Conservation (phyloP, 2,329 filamentous ascomycete genomes). For the Cytospora piceicola region DNA sequence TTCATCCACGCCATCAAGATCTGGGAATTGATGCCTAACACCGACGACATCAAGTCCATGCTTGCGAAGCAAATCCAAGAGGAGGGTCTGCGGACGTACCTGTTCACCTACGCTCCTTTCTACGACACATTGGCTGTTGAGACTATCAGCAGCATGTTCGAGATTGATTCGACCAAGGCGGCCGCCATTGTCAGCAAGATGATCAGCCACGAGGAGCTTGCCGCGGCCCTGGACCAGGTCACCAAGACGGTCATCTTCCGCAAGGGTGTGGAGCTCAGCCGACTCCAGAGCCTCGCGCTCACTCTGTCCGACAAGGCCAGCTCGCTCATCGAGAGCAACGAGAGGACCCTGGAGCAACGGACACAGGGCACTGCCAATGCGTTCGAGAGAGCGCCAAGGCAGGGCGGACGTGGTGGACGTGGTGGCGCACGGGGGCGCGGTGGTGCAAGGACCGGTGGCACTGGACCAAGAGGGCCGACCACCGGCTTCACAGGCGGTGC, state of each 20-base stretch:
- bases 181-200: conserved; percentile 97
- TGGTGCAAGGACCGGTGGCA: conserved; percentile 61
- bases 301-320: conserved; percentile 96
- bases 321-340: conserved; percentile 93
- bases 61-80: conserved; percentile 98
- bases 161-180: conserved; percentile 88
- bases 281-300: conserved; percentile 92
- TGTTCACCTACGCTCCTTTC: conserved; percentile 99
- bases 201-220: conserved; percentile 98
- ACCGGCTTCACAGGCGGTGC: conserved; percentile 84
- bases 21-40: conserved; percentile 95
- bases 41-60: conserved; percentile 94
- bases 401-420: conserved; percentile 76
- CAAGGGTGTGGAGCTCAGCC: conserved; percentile 97
- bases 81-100: conserved; percentile 95
- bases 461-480: conserved; percentile 69
- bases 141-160: conserved; percentile 92
- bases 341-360: conserved; percentile 94
- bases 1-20: conserved; percentile 99
- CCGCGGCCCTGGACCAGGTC: conserved; percentile 95
- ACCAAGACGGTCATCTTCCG: conserved; percentile 98
- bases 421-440: conserved; percentile 66
- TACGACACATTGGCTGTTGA: conserved; percentile 93
- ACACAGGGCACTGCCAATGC: conserved; percentile 95
- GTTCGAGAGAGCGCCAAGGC: conserved; percentile 71